phyloP scores from a whole-genome alignment of 495 filamentous ascomycete genomes.

The Penicillium argentinense region DNA sequence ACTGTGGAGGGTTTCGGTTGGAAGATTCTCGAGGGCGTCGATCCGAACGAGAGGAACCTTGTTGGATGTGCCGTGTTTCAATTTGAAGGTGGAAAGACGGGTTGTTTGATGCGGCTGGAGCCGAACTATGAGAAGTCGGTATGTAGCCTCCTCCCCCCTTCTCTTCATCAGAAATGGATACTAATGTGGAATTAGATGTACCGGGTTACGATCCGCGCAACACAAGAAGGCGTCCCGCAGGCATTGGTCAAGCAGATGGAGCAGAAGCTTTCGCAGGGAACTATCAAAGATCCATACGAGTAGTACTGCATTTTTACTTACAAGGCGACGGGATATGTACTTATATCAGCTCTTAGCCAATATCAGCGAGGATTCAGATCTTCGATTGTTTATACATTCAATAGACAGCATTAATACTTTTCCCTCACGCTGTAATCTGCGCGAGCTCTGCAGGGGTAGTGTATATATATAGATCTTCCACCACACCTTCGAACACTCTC shows the following conservation, averaged over 20 bases:
- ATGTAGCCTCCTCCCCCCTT: constrained; percentile 12
- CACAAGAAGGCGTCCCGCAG: constrained; percentile 83
- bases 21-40: constrained; percentile 80
- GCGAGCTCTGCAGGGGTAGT: too few species aligned
- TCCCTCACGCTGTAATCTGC: too few species aligned
- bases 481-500: too few species aligned
- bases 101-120: constrained; percentile 89
- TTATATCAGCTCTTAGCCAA: constrained; percentile 27
- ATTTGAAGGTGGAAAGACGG: constrained; percentile 80
- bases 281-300: constrained; percentile 10
- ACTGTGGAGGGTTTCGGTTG: constrained; percentile 81
- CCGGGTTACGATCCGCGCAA: constrained; percentile 90
- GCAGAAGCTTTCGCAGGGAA: constrained; percentile 66
- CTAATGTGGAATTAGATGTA: constrained; percentile 67
- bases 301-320: constrained; percentile 14
- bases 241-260: constrained; percentile 83
- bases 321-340: constrained; percentile 15
- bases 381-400: constrained; percentile 14
- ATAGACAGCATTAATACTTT: too few species aligned
- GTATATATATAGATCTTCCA: too few species aligned
- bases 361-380: constrained; percentile 20
- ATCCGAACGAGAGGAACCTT: constrained; percentile 88
- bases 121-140: constrained; percentile 92
- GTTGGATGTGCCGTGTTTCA: constrained; percentile 94
- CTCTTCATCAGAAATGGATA: background rate